Conservation (phyloP, 768 basidiomycete species). For the Tubosaeta sp. region DNA sequence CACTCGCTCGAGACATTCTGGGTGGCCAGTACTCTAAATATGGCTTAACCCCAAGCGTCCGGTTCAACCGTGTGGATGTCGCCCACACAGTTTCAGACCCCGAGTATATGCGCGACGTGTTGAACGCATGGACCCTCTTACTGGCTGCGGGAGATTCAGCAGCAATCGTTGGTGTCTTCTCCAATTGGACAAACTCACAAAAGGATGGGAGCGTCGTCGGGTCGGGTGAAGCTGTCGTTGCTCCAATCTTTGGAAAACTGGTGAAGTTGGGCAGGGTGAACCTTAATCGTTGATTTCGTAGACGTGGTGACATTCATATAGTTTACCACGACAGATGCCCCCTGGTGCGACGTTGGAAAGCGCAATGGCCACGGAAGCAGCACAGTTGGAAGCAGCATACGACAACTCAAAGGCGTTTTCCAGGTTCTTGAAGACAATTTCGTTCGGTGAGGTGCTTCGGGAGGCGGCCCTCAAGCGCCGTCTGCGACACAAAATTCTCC, state of each 20-base stretch:
- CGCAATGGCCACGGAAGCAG: constrained; percentile 1
- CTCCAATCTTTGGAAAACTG: constrained; percentile 13
- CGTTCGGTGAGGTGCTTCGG: constrained; percentile 18
- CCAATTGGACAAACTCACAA: constrained; percentile 35
- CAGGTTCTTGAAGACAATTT: constrained; percentile 26
- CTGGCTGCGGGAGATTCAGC: constrained; percentile 28
- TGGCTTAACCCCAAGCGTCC: constrained; percentile 23
- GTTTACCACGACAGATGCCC: constrained; percentile 12
- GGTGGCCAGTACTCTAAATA: constrained; percentile 14
- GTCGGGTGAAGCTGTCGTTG: constrained; percentile 10
- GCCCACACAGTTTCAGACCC: constrained; percentile 38
- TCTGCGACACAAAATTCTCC: constrained; percentile 32
- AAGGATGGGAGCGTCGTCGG: constrained; percentile 8
- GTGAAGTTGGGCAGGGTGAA: constrained; percentile 18
- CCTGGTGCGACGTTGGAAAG: constrained; percentile 6
- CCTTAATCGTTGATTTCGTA: not conserved
- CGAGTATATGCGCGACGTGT: constrained; percentile 24
- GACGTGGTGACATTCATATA: not conserved
- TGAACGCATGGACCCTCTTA: constrained; percentile 36
- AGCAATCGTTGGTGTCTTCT: constrained; percentile 38
- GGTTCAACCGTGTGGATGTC: constrained; percentile 44
- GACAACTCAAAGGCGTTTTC: constrained; percentile 39
- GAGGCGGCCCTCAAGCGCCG: constrained; percentile 22
- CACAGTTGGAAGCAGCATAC: constrained; percentile 25
- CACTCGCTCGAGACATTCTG: constrained; percentile 37